A percentile compares a stretch with the other conserved stretches of the same genome.
Evolutionary conservation across 2,329 filamentous ascomycete species (phyloP).

Genomic region (Bretziella fagacearum): DNA sequence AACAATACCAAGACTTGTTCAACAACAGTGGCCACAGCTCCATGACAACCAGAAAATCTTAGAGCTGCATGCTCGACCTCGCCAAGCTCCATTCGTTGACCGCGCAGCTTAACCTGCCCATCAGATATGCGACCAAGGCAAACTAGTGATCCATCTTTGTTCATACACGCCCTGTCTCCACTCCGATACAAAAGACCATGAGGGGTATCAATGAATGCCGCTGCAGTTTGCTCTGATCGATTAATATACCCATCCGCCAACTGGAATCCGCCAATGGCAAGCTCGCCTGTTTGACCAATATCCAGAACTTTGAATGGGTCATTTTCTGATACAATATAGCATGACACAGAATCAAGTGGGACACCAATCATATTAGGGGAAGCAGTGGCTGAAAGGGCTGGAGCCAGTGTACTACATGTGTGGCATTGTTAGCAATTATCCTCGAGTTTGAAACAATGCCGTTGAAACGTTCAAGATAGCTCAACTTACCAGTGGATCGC

Average conservation of each 20-base stretch:
- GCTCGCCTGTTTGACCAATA: constrained; percentile 54
- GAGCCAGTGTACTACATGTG: constrained; percentile 48
- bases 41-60: constrained; percentile 43
- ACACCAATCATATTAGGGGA: constrained; percentile 55
- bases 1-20: constrained; percentile 57
- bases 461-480: neutral
- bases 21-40: constrained; percentile 49
- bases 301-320: constrained; percentile 38
- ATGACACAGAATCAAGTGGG: constrained; percentile 66
- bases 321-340: constrained; percentile 45
- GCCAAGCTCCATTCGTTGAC: constrained; percentile 66
- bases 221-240: constrained; percentile 53
- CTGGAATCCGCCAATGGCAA: constrained; percentile 66
- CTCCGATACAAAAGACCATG: constrained; percentile 66
- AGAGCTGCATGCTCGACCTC: constrained; percentile 58
- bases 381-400: constrained; percentile 38
- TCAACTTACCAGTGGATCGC: constrained; percentile 57
- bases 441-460: no score
- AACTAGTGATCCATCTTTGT: constrained; percentile 53
- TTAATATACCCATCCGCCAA: constrained; percentile 71
- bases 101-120: constrained; percentile 74
- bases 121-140: constrained; percentile 64
- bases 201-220: constrained; percentile 50
- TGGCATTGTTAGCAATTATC: neutral
- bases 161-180: constrained; percentile 63